phyloP scores from a whole-genome alignment of 139 green algal genomes.

The Ettlia oleoabundans region DNA sequence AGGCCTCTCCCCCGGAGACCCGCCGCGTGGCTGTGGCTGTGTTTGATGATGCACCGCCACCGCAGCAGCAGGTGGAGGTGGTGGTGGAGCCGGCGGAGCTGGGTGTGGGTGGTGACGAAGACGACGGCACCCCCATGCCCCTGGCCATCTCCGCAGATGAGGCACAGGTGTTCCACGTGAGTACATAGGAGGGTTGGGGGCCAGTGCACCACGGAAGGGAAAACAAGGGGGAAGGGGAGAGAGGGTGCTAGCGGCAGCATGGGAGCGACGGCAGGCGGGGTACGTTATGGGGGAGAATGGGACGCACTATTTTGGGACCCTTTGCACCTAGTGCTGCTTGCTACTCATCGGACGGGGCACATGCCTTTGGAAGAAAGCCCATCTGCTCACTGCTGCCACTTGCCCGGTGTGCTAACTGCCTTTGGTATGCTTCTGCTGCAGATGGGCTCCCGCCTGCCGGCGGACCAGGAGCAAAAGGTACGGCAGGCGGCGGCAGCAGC shows the following conservation, averaged over 20 bases:
- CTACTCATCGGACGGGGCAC: no score
- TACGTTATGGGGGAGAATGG: no score
- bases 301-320: no score
- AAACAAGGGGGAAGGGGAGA: neutral
- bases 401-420: no score
- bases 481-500: neutral
- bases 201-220: no score
- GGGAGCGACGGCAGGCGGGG: no score
- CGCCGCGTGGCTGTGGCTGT: neutral
- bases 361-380: no score
- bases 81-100: neutral
- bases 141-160: conserved; percentile 23
- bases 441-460: conserved; percentile 20
- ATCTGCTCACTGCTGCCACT: no score
- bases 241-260: no score
- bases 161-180: conserved; percentile 13
- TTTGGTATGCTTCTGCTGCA: neutral
- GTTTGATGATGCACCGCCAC: neutral
- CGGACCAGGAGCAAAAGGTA: conserved; percentile 5
- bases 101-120: neutral
- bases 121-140: conserved; percentile 26
- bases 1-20: neutral
- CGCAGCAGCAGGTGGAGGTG: neutral
- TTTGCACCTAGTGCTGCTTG: no score
- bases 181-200: neutral